These are phyloP conservation scores for Taphrina confusa DNA, from an alignment of 1,139 yeast genomes.

Conservation along the genomic window DNA sequence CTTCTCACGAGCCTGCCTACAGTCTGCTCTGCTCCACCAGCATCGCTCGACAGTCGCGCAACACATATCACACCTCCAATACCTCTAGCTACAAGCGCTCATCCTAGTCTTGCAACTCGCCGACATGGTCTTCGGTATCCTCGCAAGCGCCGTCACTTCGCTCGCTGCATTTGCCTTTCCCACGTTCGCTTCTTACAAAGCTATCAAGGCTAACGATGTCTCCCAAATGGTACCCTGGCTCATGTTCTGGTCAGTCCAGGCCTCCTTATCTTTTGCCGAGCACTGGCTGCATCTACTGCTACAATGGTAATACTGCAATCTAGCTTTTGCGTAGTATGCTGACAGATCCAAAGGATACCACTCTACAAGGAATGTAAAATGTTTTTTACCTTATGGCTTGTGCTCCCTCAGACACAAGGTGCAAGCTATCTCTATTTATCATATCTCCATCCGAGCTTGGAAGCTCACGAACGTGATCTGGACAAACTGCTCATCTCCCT, in stretches of 20 bases:
- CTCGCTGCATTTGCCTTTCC: constrained; percentile 56
- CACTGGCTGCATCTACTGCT: constrained; percentile 50
- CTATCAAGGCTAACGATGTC: constrained; percentile 54
- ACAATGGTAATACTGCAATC: constrained; percentile 39
- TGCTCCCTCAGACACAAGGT: constrained; percentile 50
- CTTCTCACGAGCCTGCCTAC: too few species aligned
- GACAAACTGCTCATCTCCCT: constrained; percentile 30
- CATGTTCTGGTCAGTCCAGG: constrained; percentile 62
- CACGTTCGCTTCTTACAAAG: constrained; percentile 59
- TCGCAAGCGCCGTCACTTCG: constrained; percentile 41
- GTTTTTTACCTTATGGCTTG: constrained; percentile 54
- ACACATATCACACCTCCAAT: too few species aligned
- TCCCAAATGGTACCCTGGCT: constrained; percentile 60
- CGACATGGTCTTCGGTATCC: constrained; percentile 25
- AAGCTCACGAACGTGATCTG: constrained; percentile 38
- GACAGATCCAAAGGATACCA: constrained; percentile 48
- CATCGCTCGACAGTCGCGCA: too few species aligned
- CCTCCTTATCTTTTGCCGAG: constrained; percentile 52
- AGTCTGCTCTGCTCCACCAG: too few species aligned
- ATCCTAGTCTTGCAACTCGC: too few species aligned
- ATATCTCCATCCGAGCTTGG: constrained; percentile 38
- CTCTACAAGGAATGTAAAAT: constrained; percentile 53
- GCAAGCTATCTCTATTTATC: constrained; percentile 37
- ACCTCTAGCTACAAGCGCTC: too few species aligned
- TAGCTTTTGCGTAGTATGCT: neutral